Evolutionary conservation across 345 rosid species (phyloP), one percentile per base, ranked within the genome.

Genomic region (Populus ilicifolia): DNA sequence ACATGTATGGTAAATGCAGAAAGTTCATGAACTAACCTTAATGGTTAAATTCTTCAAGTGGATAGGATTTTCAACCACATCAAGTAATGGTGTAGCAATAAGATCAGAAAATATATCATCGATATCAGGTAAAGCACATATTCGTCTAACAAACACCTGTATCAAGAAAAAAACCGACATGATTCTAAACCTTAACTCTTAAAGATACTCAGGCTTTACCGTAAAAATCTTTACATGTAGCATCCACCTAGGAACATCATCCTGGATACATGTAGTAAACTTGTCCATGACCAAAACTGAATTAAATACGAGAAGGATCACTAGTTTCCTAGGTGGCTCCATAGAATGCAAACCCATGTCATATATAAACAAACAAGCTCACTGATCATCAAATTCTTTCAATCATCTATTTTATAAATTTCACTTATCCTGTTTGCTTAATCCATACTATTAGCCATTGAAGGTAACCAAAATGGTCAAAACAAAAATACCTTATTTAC

Each of bases 21-120:
- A 72, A 36, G 73, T 61, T 54, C 56, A 39, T 38, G 41, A 85
- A 71, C 79, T 44, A 80, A 94, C 98, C 97, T 91, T 86, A 23
- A 84, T 65, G 70, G 81, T 84, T 85, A 94, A 86, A 82, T 85
- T 93, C 88, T 90, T 94, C 75, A 94, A 81, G 80, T 87, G 90
- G n/a, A 82, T 81, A 20, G 97, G 98, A 77, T 84, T 89, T 81
- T 93, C 92, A 85, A 94, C 88, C 81, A 83, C 73, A 83, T 94
- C 98, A 71, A 94, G 94, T 16, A 93, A 73, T 5, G 98, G 98
- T 0, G 98, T 91, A 14, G 88, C 85, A 5, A 75, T 73, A 80
- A 82, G 86, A n/a, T 86, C 96, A 88, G 87, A 80, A 72, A 88
- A 91, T 75, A 86, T 87, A 75, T 87, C 97, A 86, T 92, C 93